Evolutionary conservation across 805 yeast genomes (phyloP).

Genomic region (Starmera amethionina): DNA sequence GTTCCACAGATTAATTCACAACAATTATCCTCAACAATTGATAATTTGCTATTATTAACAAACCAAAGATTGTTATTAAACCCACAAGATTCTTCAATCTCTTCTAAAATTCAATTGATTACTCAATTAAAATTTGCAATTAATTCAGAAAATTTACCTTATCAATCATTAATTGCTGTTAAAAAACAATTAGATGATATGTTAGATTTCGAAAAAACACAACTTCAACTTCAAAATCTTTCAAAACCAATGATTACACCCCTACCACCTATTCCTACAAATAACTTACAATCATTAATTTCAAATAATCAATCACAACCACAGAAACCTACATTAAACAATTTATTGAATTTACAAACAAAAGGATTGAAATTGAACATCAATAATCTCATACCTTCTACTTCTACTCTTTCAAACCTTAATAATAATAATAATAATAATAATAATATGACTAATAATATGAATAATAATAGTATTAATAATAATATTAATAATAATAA

Average conservation of each 20-base stretch:
- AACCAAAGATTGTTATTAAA: constrained; percentile 20
- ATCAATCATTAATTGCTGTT: constrained; percentile 21
- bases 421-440: too few species aligned
- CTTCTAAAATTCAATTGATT: constrained; percentile 23
- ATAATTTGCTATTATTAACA: constrained; percentile 23
- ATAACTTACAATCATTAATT: neutral
- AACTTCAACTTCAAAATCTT: constrained; percentile 3
- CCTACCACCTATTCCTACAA: neutral
- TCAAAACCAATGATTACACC: neutral
- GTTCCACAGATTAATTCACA: constrained; percentile 14
- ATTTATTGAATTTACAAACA: neutral
- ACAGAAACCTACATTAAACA: too few species aligned
- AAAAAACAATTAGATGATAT: constrained; percentile 27
- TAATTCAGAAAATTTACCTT: constrained; percentile 22
- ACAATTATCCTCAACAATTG: constrained; percentile 23
- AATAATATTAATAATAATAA: too few species aligned
- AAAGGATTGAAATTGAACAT: neutral
- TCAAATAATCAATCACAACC: neutral
- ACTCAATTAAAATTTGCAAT: constrained; percentile 25
- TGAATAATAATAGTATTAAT: too few species aligned
- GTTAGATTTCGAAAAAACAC: constrained; percentile 16
- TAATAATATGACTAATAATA: too few species aligned
- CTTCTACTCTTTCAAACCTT: too few species aligned
- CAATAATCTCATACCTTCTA: neutral
- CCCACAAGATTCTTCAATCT: constrained; percentile 20